phyloP scores from a whole-genome alignment of 2,329 filamentous ascomycete species.

The Microsporum ferrugineum region DNA sequence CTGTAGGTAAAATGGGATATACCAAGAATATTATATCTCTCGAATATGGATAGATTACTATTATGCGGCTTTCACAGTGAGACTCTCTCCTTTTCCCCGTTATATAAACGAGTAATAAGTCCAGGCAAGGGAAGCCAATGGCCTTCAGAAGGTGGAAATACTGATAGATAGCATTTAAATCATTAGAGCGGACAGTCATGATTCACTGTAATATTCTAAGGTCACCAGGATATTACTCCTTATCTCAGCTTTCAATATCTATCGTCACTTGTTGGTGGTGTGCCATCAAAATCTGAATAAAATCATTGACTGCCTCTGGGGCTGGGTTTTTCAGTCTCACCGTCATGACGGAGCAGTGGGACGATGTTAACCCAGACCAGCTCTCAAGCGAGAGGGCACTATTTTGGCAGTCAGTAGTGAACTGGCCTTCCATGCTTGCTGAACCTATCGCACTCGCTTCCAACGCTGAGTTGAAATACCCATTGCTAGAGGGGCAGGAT shows the following conservation, averaged over 20 bases:
- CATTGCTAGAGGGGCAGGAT: neutral
- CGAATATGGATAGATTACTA: too few species aligned
- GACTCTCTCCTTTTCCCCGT: too few species aligned
- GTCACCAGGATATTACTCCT: neutral
- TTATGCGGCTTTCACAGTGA: too few species aligned
- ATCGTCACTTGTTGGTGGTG: neutral
- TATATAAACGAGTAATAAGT: too few species aligned
- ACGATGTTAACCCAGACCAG: too few species aligned
- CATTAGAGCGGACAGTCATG: too few species aligned
- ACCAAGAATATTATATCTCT: too few species aligned
- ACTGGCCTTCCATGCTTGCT: neutral
- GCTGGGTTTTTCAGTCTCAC: neutral
- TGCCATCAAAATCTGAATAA: neutral
- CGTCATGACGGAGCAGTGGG: neutral
- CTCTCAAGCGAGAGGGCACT: neutral
- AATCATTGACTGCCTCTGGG: neutral
- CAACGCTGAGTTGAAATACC: neutral
- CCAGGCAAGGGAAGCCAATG: too few species aligned
- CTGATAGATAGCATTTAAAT: too few species aligned
- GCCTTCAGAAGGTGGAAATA: too few species aligned
- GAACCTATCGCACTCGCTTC: neutral
- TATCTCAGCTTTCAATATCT: neutral
- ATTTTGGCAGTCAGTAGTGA: neutral
- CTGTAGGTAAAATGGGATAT: too few species aligned
- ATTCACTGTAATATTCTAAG: too few species aligned